These are phyloP conservation scores for Penicillium dipodomyicola DNA, from an alignment of 495 filamentous ascomycete species.

Conservation along the genomic window DNA sequence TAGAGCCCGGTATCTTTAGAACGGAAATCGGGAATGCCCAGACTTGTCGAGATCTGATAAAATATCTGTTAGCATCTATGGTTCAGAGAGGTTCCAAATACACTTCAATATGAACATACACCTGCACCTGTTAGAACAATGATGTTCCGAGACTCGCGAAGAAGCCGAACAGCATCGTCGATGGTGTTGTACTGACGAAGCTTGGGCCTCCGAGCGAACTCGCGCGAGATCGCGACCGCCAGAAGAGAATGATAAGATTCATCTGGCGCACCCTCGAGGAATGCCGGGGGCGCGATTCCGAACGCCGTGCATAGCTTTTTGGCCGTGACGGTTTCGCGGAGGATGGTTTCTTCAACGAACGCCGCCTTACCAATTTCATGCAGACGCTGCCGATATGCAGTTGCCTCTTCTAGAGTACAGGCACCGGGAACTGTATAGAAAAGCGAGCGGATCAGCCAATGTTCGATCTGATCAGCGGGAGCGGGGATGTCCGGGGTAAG, in stretches of 20 bases:
- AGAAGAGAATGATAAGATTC: slow-evolving; percentile 73
- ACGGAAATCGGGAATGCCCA: slow-evolving; percentile 67
- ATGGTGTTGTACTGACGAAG: slow-evolving; percentile 78
- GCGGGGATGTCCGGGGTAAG: slow-evolving; percentile 30
- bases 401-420: slow-evolving; percentile 73
- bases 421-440: slow-evolving; percentile 48
- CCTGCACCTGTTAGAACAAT: slow-evolving; percentile 94
- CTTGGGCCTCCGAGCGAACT: slow-evolving; percentile 78
- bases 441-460: slow-evolving; percentile 15
- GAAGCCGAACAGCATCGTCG: slow-evolving; percentile 78
- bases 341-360: slow-evolving; percentile 73
- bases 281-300: slow-evolving; percentile 71
- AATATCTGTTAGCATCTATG: not conserved
- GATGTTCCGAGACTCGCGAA: slow-evolving; percentile 75
- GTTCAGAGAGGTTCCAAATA: not conserved
- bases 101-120: slow-evolving; percentile 36
- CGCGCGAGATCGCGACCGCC: slow-evolving; percentile 73
- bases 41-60: slow-evolving; percentile 66
- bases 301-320: slow-evolving; percentile 93
- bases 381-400: slow-evolving; percentile 63
- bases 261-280: slow-evolving; percentile 71
- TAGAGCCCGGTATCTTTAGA: slow-evolving; percentile 66
- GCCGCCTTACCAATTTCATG: slow-evolving; percentile 70
- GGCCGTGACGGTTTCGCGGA: slow-evolving; percentile 63
- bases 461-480: slow-evolving; percentile 20